Conservation (phyloP, 345 rosid genomes). For the Linum trigynum region DNA sequence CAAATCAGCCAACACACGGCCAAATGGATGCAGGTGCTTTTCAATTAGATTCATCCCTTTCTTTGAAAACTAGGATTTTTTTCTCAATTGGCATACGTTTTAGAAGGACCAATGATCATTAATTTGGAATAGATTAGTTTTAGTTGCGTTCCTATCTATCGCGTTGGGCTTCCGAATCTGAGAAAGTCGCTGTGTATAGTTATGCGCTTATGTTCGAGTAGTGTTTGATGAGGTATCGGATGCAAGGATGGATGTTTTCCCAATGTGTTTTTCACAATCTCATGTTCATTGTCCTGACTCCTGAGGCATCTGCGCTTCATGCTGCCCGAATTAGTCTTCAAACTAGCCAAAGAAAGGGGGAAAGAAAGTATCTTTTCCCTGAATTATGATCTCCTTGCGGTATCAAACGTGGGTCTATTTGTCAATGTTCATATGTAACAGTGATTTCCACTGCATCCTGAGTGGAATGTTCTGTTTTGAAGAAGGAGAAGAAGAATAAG, state of each 20-base stretch:
- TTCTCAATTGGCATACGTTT: not conserved
- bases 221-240: not conserved
- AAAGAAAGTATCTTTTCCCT: too few species aligned
- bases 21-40: slow-evolving; percentile 88
- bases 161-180: not conserved
- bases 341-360: too few species aligned
- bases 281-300: not conserved
- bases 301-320: too few species aligned
- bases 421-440: not conserved
- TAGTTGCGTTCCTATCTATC: not conserved
- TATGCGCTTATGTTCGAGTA: not conserved
- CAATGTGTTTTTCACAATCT: not conserved
- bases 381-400: not conserved
- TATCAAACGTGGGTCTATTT: not conserved
- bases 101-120: not conserved
- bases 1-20: slow-evolving; percentile 68
- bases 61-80: not conserved
- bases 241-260: not conserved
- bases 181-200: too few species aligned
- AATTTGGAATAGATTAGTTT: not conserved
- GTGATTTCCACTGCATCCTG: not conserved
- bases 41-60: not conserved
- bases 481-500: too few species aligned
- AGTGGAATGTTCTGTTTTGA: not conserved
- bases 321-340: too few species aligned